These are phyloP conservation scores for Claviceps africana DNA, from an alignment of 2,329 filamentous ascomycete genomes.

Conservation along the genomic window DNA sequence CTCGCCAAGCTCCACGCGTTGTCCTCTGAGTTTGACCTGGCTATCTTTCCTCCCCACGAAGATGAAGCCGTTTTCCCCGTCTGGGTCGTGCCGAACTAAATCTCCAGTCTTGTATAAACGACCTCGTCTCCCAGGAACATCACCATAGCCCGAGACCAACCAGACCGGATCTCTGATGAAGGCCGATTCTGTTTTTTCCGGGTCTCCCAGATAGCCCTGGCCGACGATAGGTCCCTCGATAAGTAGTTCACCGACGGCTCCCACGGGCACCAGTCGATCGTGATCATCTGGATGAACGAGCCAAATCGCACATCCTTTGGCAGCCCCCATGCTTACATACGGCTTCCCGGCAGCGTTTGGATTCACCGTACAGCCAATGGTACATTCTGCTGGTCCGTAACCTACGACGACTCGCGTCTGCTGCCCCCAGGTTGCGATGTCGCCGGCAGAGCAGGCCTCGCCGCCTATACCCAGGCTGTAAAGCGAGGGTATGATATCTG, in stretches of 20 bases:
- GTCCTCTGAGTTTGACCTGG: constrained; percentile 42
- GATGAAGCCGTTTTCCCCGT: constrained; percentile 16
- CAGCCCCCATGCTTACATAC: neutral
- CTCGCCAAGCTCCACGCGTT: constrained; percentile 30
- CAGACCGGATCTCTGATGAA: constrained; percentile 28
- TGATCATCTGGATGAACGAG: constrained; percentile 2
- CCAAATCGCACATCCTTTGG: constrained; percentile 2
- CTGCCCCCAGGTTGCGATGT: constrained; percentile 1
- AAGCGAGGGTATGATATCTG: neutral
- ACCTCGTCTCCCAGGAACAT: constrained; percentile 1
- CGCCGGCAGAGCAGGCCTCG: constrained; percentile 1
- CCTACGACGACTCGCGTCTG: constrained; percentile 1
- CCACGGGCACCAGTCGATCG: constrained; percentile 15
- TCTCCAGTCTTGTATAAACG: constrained; percentile 34
- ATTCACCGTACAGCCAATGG: neutral
- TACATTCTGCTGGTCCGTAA: constrained; percentile 1
- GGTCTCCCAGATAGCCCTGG: constrained; percentile 33
- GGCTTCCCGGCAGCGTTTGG: neutral
- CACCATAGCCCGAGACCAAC: constrained; percentile 1
- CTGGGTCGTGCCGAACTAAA: constrained; percentile 25
- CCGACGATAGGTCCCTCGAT: constrained; percentile 31
- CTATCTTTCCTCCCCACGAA: constrained; percentile 37
- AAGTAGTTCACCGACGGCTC: constrained; percentile 21
- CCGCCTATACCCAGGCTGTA: constrained; percentile 1
- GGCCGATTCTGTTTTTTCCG: constrained; percentile 28